Percentiles rank a stretch among this genome's conserved stretches.
These are phyloP conservation scores for Colletotrichum acutatum DNA, from an alignment of 2,329 filamentous ascomycete species.

Conservation along the genomic window DNA sequence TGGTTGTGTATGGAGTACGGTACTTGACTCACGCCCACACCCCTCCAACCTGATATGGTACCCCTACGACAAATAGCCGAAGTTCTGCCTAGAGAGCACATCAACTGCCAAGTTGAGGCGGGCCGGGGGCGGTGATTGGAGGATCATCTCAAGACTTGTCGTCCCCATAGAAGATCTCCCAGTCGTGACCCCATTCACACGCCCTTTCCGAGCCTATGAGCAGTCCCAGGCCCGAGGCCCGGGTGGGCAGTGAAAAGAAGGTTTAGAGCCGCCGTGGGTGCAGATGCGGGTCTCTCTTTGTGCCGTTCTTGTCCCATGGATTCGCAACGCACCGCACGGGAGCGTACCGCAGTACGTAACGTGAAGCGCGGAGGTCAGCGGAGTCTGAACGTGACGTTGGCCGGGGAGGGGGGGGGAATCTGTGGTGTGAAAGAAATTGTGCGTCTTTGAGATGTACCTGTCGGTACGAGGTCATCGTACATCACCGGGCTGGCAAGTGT, in stretches of 20 bases:
- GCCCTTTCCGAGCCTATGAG: not conserved
- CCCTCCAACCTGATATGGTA: not conserved
- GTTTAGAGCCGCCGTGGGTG: conserved; percentile 28
- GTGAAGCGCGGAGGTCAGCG: conserved; percentile 5
- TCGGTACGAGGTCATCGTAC: no score
- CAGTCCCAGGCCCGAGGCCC: not conserved
- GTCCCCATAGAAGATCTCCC: not conserved
- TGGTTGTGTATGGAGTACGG: not conserved
- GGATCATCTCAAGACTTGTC: not conserved
- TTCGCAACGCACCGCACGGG: conserved; percentile 1
- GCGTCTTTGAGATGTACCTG: not conserved
- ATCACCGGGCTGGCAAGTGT: not conserved
- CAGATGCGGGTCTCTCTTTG: not conserved
- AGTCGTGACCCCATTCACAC: not conserved
- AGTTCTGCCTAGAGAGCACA: not conserved
- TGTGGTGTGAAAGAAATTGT: not conserved
- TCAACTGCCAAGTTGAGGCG: conserved; percentile 4
- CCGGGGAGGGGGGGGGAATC: not conserved
- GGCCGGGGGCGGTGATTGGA: conserved; percentile 24
- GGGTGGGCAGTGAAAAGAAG: conserved; percentile 21
- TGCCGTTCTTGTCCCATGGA: not conserved
- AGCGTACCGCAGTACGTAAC: not conserved
- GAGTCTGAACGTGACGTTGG: not conserved
- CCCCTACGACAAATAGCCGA: not conserved
- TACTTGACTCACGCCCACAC: not conserved